Conservation (phyloP, 345 rosid genomes). For the Eucalyptus regnans region DNA sequence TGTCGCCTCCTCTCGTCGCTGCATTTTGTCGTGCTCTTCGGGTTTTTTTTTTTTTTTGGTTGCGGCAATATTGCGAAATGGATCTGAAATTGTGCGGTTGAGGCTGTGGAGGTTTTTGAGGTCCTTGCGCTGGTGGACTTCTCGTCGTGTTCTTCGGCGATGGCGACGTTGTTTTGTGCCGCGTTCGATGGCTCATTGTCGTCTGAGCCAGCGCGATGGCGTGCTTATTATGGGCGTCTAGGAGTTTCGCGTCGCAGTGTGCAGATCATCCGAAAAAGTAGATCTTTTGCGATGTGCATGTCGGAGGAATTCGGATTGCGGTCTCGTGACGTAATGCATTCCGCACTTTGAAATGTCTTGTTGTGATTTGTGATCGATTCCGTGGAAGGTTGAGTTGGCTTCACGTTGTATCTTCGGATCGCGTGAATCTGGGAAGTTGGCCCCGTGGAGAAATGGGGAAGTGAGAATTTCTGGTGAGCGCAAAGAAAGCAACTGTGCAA, state of each 20-base stretch:
- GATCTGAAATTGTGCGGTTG: background rate
- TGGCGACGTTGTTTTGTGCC: background rate
- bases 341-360: background rate
- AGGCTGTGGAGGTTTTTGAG: background rate
- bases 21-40: background rate
- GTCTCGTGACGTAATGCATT: background rate
- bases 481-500: background rate
- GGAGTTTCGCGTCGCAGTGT: background rate
- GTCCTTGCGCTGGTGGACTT: background rate
- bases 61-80: rapidly evolving
- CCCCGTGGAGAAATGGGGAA: background rate
- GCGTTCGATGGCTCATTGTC: background rate
- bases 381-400: background rate
- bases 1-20: background rate
- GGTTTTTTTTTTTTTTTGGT: rapidly evolving
- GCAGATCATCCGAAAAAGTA: background rate
- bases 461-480: background rate
- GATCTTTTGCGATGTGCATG: background rate
- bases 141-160: background rate
- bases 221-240: background rate
- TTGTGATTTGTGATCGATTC: background rate
- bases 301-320: background rate
- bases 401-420: background rate
- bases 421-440: background rate
- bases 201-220: background rate